Conservation (phyloP, 1,284 basidiomycete genomes). For the Papiliotrema nemorosa region DNA sequence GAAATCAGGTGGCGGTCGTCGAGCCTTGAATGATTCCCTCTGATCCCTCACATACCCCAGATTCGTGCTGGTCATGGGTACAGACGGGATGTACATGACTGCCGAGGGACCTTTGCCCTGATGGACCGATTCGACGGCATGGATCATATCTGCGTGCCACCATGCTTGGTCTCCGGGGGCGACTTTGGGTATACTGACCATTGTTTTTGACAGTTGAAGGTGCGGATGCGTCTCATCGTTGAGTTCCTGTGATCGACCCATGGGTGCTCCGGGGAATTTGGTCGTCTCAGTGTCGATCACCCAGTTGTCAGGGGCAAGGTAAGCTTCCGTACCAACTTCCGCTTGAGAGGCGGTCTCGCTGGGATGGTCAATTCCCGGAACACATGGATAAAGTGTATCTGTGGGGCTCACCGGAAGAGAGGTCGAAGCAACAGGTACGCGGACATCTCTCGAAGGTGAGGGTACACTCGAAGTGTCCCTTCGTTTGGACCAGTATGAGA, state of each 20-base stretch:
- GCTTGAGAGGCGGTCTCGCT: conserved; percentile 11
- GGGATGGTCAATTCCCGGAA: background rate
- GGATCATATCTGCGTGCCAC: conserved; percentile 76
- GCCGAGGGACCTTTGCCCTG: conserved; percentile 62
- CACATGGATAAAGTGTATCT: no score
- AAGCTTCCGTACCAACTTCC: conserved; percentile 22
- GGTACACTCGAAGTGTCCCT: conserved; percentile 74
- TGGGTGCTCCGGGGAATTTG: conserved; percentile 61
- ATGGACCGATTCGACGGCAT: conserved; percentile 66
- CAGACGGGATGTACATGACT: conserved; percentile 75
- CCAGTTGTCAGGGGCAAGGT: conserved; percentile 61
- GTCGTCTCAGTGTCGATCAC: conserved; percentile 59
- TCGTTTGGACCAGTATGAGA: conserved; percentile 59
- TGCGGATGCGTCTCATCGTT: conserved; percentile 66
- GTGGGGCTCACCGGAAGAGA: conserved; percentile 57
- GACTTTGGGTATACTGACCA: conserved; percentile 70
- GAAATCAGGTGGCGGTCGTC: conserved; percentile 68
- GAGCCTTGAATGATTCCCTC: conserved; percentile 55
- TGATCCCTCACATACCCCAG: conserved; percentile 64
- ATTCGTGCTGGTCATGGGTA: conserved; percentile 64
- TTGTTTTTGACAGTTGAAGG: conserved; percentile 60
- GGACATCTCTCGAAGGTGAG: conserved; percentile 67
- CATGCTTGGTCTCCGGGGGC: conserved; percentile 72
- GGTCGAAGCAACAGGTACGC: conserved; percentile 72
- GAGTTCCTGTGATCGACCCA: conserved; percentile 64